phyloP scores from a whole-genome alignment of 129 eudicot species.

The Gnaphalium uliginosum region DNA sequence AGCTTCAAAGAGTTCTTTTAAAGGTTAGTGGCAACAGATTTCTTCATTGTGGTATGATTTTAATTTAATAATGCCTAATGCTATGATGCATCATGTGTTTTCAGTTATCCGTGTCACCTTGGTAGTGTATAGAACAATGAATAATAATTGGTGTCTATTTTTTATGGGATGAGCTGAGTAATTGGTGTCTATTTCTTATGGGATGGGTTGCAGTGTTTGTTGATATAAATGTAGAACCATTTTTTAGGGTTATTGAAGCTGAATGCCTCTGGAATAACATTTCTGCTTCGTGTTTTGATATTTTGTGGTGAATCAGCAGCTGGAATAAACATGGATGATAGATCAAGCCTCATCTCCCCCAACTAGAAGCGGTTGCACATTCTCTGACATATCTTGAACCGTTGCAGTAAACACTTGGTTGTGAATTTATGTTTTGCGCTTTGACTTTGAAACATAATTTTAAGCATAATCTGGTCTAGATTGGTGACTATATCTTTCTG shows the following conservation, averaged over 20 bases:
- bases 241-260: neutral
- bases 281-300: neutral
- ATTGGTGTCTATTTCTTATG: too few relatives aligned
- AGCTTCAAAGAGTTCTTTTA: conserved; percentile 12
- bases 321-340: conserved; percentile 12
- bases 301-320: neutral
- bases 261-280: neutral
- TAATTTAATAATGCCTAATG: neutral
- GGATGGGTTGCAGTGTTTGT: neutral
- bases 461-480: conserved; percentile 11
- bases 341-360: conserved; percentile 7
- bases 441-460: conserved; percentile 18
- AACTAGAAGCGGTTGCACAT: conserved; percentile 17
- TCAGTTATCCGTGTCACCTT: neutral
- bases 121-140: neutral
- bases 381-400: conserved; percentile 11
- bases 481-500: conserved; percentile 7
- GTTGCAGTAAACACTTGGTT: neutral
- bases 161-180: too few relatives aligned
- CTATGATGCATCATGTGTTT: neutral
- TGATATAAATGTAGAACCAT: neutral
- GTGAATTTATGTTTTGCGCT: conserved; percentile 3
- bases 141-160: too few relatives aligned
- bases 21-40: conserved; percentile 20
- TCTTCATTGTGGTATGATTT: neutral